Conservation (phyloP, 176 grass and related monocot genomes). For the Saccharum spontaneum region DNA sequence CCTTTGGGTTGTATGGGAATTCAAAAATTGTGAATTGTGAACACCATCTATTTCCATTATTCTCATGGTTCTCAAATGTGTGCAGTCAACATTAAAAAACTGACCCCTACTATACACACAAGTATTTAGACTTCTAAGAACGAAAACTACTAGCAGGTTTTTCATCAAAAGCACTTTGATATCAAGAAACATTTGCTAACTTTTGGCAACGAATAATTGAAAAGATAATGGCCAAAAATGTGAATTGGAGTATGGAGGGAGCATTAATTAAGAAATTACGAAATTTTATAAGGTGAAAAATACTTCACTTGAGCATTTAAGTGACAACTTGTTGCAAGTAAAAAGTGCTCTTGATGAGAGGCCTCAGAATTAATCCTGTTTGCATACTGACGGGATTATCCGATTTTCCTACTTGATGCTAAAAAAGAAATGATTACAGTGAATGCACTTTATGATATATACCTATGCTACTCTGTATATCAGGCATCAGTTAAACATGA, state of each 20-base stretch:
- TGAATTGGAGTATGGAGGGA: not conserved
- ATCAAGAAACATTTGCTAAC: not conserved
- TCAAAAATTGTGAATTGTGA: not conserved
- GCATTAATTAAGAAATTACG: not conserved
- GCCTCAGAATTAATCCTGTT: slow-evolving; percentile 7
- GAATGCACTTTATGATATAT: not conserved
- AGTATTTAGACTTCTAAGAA: not conserved
- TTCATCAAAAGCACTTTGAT: not conserved
- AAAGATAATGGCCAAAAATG: not conserved
- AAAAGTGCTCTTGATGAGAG: not conserved
- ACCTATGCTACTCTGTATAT: not conserved
- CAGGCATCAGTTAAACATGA: not conserved
- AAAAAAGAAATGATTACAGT: not conserved
- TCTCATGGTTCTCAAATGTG: not conserved
- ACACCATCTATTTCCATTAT: not conserved
- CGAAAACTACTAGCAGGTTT: not conserved
- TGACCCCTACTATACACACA: not conserved
- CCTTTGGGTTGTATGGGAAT: not conserved
- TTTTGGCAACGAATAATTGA: not conserved
- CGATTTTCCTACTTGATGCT: not conserved
- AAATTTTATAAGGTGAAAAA: slow-evolving; percentile 7
- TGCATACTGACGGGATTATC: not conserved
- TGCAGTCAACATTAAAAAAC: not conserved
- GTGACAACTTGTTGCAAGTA: slow-evolving; percentile 8
- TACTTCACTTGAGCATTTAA: not conserved